A percentile compares a stretch with the other conserved stretches of the same genome.
phyloP scores from a whole-genome alignment of 2,329 filamentous ascomycete species.

The Exutisphaerella laricina region DNA sequence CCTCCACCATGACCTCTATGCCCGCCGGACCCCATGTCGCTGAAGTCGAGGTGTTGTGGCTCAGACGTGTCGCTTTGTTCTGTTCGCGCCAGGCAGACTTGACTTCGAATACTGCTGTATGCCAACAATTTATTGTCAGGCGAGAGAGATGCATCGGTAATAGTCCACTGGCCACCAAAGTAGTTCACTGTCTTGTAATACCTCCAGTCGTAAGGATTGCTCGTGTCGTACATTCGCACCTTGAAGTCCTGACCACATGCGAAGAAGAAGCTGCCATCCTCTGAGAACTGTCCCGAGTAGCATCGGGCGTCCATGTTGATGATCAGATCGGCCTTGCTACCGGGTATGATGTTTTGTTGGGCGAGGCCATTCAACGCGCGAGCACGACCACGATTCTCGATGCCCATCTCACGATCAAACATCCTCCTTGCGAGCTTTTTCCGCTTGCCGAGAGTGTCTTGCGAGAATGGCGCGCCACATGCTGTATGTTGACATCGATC shows the following conservation, averaged over 20 bases:
- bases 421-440: constrained; percentile 61
- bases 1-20: constrained; percentile 27
- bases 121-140: constrained; percentile 89
- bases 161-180: constrained; percentile 86
- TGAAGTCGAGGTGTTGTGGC: constrained; percentile 72
- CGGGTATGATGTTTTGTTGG: constrained; percentile 66
- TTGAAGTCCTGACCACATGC: constrained; percentile 86
- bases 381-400: constrained; percentile 54
- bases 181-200: constrained; percentile 96
- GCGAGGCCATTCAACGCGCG: constrained; percentile 62
- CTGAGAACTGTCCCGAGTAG: constrained; percentile 93
- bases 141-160: constrained; percentile 86
- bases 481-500: constrained; percentile 47
- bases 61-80: constrained; percentile 77
- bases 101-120: constrained; percentile 80
- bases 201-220: constrained; percentile 89
- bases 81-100: constrained; percentile 80
- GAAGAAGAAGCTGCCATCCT: constrained; percentile 97
- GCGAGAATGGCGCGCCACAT: constrained; percentile 34
- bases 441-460: constrained; percentile 49
- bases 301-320: constrained; percentile 81
- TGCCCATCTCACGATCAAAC: constrained; percentile 74
- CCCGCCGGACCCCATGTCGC: constrained; percentile 42
- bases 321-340: constrained; percentile 72
- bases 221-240: constrained; percentile 96